phyloP scores from a whole-genome alignment of 306 rosid genomes.

The Medicago arabica region DNA sequence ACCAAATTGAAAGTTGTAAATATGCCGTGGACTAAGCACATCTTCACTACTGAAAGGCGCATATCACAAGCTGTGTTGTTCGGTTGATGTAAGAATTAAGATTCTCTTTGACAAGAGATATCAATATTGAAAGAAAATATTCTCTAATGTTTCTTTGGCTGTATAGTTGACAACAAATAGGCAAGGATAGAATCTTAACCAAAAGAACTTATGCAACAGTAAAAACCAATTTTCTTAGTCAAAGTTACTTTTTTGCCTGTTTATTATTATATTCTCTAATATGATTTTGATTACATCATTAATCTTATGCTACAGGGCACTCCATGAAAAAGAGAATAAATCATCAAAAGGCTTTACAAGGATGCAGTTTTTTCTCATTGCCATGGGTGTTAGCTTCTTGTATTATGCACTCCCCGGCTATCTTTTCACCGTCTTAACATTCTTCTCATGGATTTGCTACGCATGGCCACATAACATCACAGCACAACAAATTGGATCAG shows the following conservation, averaged over 20 bases:
- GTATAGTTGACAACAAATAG: constrained; percentile 44
- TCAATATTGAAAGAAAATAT: constrained; percentile 38
- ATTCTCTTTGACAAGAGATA: constrained; percentile 44
- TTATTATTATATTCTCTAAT: constrained; percentile 27
- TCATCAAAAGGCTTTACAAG: constrained; percentile 64
- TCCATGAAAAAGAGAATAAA: constrained; percentile 81
- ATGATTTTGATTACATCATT: constrained; percentile 41
- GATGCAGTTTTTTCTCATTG: constrained; percentile 83
- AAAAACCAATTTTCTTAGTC: constrained; percentile 23
- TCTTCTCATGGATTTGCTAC: constrained; percentile 99
- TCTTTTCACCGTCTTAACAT: constrained; percentile 73
- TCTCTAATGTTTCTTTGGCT: constrained; percentile 39
- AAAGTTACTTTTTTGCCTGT: constrained; percentile 16
- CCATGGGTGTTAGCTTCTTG: constrained; percentile 73
- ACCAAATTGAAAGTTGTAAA: constrained; percentile 35
- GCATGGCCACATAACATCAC: constrained; percentile 91
- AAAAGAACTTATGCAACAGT: constrained; percentile 41
- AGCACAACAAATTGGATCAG: constrained; percentile 95
- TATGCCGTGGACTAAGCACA: constrained; percentile 37
- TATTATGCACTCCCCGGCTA: constrained; percentile 95
- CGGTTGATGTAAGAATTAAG: constrained; percentile 47
- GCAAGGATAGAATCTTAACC: constrained; percentile 38
- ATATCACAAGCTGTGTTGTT: constrained; percentile 43
- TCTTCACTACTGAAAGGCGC: constrained; percentile 53
- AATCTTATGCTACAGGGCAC: constrained; percentile 71